A percentile compares a stretch with the other conserved stretches of the same genome.
Conservation (phyloP, 352 stramenopile genomes). For the Globisporangium emineosum region DNA sequence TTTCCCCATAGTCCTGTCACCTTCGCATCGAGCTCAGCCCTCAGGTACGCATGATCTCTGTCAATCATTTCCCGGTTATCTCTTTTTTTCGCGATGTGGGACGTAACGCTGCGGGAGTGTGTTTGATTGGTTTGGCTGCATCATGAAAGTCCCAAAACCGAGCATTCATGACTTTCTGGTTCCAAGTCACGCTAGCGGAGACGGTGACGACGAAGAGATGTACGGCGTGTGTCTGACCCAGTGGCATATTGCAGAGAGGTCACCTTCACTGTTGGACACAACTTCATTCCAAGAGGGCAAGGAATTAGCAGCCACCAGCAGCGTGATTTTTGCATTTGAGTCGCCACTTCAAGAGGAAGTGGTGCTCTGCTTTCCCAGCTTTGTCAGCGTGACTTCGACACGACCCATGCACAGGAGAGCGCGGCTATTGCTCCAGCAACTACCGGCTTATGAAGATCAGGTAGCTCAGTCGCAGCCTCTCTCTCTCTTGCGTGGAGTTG, state of each 20-base stretch:
- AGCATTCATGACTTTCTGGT: conserved; percentile 50
- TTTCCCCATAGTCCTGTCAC: conserved; percentile 19
- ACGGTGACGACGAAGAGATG: conserved; percentile 2
- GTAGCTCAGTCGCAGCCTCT: background rate
- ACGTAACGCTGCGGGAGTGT: too few species aligned
- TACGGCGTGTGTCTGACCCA: conserved; percentile 39
- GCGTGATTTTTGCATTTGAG: conserved; percentile 11
- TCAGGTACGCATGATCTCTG: too few species aligned
- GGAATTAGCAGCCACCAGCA: background rate
- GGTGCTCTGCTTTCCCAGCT: conserved; percentile 8
- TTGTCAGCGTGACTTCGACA: conserved; percentile 20
- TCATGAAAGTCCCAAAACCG: conserved; percentile 22
- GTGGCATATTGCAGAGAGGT: background rate
- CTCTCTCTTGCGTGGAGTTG: background rate
- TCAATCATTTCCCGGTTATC: too few species aligned
- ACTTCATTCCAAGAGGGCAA: background rate
- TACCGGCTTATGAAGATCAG: conserved; percentile 20
- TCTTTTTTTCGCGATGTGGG: too few species aligned
- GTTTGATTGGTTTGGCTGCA: background rate
- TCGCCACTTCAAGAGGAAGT: background rate
- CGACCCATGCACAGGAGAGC: conserved; percentile 23
- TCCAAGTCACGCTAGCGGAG: background rate
- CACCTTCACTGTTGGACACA: background rate
- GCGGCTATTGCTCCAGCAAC: conserved; percentile 26
- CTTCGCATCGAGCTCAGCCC: conserved; percentile 20